Evolutionary conservation across 139 green algal genomes (phyloP).

Genomic region (Chlorella sp.): DNA sequence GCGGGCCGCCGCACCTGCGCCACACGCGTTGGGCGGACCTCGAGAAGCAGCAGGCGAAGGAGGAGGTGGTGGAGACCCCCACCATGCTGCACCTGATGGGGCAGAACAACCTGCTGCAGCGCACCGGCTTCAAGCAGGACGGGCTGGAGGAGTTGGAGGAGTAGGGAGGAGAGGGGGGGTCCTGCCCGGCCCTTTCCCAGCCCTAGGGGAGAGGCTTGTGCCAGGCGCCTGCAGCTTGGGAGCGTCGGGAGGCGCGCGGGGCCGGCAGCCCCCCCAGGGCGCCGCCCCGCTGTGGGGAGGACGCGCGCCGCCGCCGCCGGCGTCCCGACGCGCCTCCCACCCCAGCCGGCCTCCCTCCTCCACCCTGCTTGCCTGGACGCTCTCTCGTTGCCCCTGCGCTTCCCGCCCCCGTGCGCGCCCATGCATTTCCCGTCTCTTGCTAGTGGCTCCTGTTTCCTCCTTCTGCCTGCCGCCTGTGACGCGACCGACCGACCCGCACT

Average conservation of each 20-base stretch:
- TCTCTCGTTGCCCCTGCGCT: too few species aligned
- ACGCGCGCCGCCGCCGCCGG: not conserved
- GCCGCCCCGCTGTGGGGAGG: not conserved
- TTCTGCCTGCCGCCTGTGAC: too few species aligned
- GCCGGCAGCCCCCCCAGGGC: not conserved
- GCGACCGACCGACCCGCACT: too few species aligned
- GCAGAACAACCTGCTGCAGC: conserved; percentile 36
- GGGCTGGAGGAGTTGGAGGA: conserved; percentile 19
- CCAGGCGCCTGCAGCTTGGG: too few species aligned
- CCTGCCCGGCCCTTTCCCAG: too few species aligned
- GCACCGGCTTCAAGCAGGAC: conserved; percentile 10
- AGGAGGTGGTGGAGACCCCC: conserved; percentile 25
- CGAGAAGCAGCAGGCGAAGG: not conserved
- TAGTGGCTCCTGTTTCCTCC: too few species aligned
- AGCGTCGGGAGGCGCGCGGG: not conserved
- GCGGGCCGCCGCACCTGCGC: too few species aligned
- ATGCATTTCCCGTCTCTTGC: too few species aligned
- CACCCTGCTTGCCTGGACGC: not conserved
- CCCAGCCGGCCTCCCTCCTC: not conserved
- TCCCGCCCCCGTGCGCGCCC: too few species aligned
- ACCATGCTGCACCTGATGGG: conserved; percentile 37
- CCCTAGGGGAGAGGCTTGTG: too few species aligned
- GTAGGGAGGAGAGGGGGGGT: not conserved
- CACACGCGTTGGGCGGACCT: not conserved
- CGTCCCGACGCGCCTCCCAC: not conserved